These are phyloP conservation scores for Fusarium haematococcum DNA, from an alignment of 2,329 filamentous ascomycete genomes.

Conservation along the genomic window DNA sequence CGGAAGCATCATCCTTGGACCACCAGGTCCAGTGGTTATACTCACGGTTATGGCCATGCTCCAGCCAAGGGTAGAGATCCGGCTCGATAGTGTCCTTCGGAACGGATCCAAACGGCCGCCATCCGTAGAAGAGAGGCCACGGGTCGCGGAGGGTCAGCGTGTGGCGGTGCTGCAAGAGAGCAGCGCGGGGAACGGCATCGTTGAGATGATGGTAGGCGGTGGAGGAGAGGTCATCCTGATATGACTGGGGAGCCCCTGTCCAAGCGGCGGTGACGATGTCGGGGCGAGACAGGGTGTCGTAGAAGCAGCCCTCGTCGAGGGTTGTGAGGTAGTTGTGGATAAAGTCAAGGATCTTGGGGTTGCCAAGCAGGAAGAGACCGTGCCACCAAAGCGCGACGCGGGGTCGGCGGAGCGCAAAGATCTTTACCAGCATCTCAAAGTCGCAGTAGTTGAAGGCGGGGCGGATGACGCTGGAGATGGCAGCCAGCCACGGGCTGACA, in stretches of 20 bases:
- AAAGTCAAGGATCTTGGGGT: conserved; percentile 33
- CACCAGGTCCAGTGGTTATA: conserved; percentile 45
- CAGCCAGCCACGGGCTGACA: conserved; percentile 45
- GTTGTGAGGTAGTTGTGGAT: conserved; percentile 42
- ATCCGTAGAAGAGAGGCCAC: conserved; percentile 45
- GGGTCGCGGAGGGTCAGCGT: conserved; percentile 44
- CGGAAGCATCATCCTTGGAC: conserved; percentile 35
- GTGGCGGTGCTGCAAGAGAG: conserved; percentile 41
- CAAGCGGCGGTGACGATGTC: conserved; percentile 43
- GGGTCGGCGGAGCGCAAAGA: conserved; percentile 43
- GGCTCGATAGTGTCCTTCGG: conserved; percentile 38
- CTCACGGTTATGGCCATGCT: conserved; percentile 39
- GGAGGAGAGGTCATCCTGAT: conserved; percentile 31
- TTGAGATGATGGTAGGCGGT: conserved; percentile 27
- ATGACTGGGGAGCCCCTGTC: conserved; percentile 42
- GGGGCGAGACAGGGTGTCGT: conserved; percentile 41
- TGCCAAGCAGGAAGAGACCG: conserved; percentile 43
- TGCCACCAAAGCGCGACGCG: conserved; percentile 46
- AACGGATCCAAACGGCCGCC: conserved; percentile 41
- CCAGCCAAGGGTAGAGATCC: conserved; percentile 45
- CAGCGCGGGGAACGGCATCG: conserved; percentile 31
- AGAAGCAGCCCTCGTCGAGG: conserved; percentile 43
- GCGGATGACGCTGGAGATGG: conserved; percentile 37
- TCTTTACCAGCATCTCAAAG: conserved; percentile 38
- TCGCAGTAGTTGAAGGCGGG: conserved; percentile 37